Evolutionary conservation across 1,139 yeast species (phyloP).

Genomic region (Meyerozyma athensensis): DNA sequence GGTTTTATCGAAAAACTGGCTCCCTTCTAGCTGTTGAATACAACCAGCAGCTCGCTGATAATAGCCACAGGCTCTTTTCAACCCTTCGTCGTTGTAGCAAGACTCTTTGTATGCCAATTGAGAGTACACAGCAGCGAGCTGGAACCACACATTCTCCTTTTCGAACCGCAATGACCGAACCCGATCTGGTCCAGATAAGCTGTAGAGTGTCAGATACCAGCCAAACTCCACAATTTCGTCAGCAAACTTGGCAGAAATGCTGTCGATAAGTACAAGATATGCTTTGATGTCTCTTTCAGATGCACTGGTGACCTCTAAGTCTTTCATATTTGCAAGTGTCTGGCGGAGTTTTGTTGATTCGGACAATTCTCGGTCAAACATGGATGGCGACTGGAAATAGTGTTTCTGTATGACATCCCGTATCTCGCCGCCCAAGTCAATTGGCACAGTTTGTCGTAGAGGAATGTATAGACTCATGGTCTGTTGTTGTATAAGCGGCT

Average conservation of each 20-base stretch:
- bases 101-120: slow-evolving; percentile 46
- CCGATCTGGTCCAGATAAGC: slow-evolving; percentile 43
- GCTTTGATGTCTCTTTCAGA: slow-evolving; percentile 19
- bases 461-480: slow-evolving; percentile 51
- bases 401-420: slow-evolving; percentile 50
- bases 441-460: slow-evolving; percentile 43
- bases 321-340: slow-evolving; percentile 18
- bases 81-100: slow-evolving; percentile 46
- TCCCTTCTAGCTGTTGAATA: slow-evolving; percentile 27
- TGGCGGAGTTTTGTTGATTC: slow-evolving; percentile 28
- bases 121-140: slow-evolving; percentile 63
- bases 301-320: slow-evolving; percentile 15
- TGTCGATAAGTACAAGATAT: slow-evolving; percentile 29
- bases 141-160: slow-evolving; percentile 57
- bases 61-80: slow-evolving; percentile 57
- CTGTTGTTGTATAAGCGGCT: not conserved
- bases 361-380: slow-evolving; percentile 50
- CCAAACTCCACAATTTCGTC: slow-evolving; percentile 47
- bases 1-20: slow-evolving; percentile 21
- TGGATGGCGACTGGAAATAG: slow-evolving; percentile 61
- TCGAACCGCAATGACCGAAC: slow-evolving; percentile 52
- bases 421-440: slow-evolving; percentile 44
- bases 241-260: slow-evolving; percentile 36
- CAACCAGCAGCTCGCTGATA: slow-evolving; percentile 74
- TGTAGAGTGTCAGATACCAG: slow-evolving; percentile 67